Conservation (phyloP, 2,329 filamentous ascomycete species). For the Penicillium sp. region DNA sequence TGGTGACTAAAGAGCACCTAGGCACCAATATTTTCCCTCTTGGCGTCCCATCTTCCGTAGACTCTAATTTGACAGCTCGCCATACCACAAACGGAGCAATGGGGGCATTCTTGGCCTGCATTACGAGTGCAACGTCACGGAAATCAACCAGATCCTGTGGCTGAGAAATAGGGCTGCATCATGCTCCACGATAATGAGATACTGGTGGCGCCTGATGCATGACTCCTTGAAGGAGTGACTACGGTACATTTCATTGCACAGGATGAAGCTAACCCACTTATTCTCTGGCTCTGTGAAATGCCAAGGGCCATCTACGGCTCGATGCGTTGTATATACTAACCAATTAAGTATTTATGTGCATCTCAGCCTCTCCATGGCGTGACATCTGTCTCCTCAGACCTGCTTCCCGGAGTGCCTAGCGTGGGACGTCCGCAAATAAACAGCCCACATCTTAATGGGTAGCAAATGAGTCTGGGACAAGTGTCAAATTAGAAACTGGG, state of each 20-base stretch:
- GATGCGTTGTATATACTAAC: neutral
- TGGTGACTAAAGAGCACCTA: neutral
- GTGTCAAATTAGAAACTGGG: slow-evolving; percentile 16
- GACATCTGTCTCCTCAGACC: neutral
- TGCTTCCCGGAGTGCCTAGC: neutral
- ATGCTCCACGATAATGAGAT: slow-evolving; percentile 17
- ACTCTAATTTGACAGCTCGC: neutral
- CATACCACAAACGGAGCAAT: slow-evolving; percentile 1
- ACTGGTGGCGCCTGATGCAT: neutral
- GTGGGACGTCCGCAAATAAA: slow-evolving; percentile 5
- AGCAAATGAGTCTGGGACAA: slow-evolving; percentile 20
- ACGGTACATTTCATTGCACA: neutral
- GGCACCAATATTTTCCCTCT: slow-evolving; percentile 1
- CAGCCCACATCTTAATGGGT: slow-evolving; percentile 7
- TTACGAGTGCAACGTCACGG: slow-evolving; percentile 14
- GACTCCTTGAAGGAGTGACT: neutral
- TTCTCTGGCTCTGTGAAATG: neutral
- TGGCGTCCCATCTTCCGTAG: slow-evolving; percentile 10
- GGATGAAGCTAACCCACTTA: neutral
- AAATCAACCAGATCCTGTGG: slow-evolving; percentile 10
- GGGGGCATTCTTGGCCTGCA: slow-evolving; percentile 17
- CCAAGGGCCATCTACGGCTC: neutral
- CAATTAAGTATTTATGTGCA: neutral
- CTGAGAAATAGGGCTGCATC: slow-evolving; percentile 10
- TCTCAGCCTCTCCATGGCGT: neutral